Evolutionary conservation across 225 moss, liverwort and hornwort genomes (phyloP).

Genomic region (Physcomitrium patens): DNA sequence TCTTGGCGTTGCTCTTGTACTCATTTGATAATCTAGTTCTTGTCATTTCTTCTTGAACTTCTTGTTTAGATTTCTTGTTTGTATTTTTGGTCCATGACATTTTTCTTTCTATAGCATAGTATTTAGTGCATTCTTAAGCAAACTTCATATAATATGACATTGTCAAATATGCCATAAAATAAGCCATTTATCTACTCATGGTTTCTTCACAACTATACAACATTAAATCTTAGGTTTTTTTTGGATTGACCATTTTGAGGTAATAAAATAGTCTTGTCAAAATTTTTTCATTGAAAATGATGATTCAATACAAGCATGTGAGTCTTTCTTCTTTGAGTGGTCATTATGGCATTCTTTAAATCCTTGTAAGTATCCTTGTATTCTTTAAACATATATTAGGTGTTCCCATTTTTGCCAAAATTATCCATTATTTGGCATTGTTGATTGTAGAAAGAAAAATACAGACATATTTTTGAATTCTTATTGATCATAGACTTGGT

Average conservation of each 20-base stretch:
- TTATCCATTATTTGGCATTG: not conserved
- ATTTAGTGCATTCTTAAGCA: no score
- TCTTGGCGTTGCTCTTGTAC: no score
- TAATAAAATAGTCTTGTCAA: not conserved
- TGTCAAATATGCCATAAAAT: not conserved
- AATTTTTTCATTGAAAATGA: constrained; percentile 21
- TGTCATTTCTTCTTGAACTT: no score
- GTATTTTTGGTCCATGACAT: no score
- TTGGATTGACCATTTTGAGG: not conserved
- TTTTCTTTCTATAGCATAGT: no score
- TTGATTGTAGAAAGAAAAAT: not conserved
- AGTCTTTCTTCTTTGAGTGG: constrained; percentile 86
- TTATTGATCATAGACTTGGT: constrained; percentile 7
- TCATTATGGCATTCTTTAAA: constrained; percentile 92
- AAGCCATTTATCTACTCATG: constrained; percentile 4
- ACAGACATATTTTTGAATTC: not conserved
- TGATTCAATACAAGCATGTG: constrained; percentile 71
- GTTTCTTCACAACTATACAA: not conserved
- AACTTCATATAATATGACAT: no score
- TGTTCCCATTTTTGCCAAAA: constrained; percentile 7
- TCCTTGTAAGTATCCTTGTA: constrained; percentile 70
- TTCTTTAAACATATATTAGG: not conserved
- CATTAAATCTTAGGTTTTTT: not conserved
- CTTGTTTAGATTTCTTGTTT: no score
- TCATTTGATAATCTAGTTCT: no score